Percentiles rank a stretch among this genome's conserved stretches.
phyloP scores from a whole-genome alignment of 148 eudicot species.

The Heliamphora exappendiculata region DNA sequence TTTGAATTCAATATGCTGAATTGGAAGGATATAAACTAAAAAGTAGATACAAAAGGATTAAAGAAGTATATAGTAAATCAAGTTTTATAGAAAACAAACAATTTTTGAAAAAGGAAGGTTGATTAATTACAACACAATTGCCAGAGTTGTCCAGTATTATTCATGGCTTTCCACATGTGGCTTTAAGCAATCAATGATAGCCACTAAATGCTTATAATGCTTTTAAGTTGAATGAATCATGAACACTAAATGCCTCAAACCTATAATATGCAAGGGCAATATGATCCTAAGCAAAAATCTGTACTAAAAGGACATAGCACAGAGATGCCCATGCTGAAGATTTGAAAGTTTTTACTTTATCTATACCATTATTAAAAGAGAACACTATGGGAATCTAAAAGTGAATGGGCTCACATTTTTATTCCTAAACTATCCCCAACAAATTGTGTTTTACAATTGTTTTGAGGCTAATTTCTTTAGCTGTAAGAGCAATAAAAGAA shows the following conservation, averaged over 20 bases:
- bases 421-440: too few relatives aligned
- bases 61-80: background rate
- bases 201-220: too few relatives aligned
- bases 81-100: background rate
- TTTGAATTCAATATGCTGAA: background rate
- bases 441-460: too few relatives aligned
- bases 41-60: background rate
- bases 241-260: too few relatives aligned
- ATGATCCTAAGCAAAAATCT: background rate
- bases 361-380: background rate
- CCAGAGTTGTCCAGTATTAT: background rate
- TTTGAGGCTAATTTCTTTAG: too few relatives aligned
- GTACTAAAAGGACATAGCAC: background rate
- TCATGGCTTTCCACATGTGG: background rate
- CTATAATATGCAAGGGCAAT: too few relatives aligned
- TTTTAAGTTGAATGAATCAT: background rate
- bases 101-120: background rate
- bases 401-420: too few relatives aligned
- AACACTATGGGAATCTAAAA: too few relatives aligned
- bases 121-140: background rate
- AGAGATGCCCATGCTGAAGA: background rate
- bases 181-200: background rate
- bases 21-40: background rate
- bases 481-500: too few relatives aligned
- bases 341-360: background rate